These are phyloP conservation scores for Volutella citrinella DNA, from an alignment of 2,329 filamentous ascomycete genomes.

Conservation along the genomic window DNA sequence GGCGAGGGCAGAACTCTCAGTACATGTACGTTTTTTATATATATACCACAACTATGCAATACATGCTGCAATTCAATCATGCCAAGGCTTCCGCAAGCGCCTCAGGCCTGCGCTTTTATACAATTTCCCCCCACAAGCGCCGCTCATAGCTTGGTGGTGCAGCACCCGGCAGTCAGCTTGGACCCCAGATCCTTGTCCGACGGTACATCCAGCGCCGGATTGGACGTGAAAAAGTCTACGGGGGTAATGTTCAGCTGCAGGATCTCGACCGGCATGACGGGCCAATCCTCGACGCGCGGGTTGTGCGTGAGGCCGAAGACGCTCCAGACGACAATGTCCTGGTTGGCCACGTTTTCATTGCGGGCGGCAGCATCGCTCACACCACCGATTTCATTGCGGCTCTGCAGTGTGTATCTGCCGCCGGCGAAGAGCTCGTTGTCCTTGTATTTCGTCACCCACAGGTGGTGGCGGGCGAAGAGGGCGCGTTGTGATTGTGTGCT, in stretches of 20 bases:
- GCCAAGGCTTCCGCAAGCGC: too few relatives aligned
- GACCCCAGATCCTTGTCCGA: slow-evolving; percentile 4
- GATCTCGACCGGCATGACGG: slow-evolving; percentile 63
- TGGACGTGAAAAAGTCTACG: slow-evolving; percentile 47
- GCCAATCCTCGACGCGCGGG: slow-evolving; percentile 64
- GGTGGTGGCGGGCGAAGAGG: slow-evolving; percentile 40
- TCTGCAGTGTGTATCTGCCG: slow-evolving; percentile 43
- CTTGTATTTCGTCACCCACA: slow-evolving; percentile 46
- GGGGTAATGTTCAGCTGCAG: slow-evolving; percentile 45
- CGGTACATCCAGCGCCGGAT: slow-evolving; percentile 45
- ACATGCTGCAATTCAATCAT: too few relatives aligned
- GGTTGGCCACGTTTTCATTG: slow-evolving; percentile 46
- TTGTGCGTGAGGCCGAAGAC: slow-evolving; percentile 63
- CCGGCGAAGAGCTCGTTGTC: slow-evolving; percentile 45
- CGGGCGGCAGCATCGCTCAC: slow-evolving; percentile 37
- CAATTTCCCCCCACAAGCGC: too few relatives aligned
- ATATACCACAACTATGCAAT: too few relatives aligned
- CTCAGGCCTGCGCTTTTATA: too few relatives aligned
- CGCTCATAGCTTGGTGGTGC: too few relatives aligned
- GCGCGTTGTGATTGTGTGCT: slow-evolving; percentile 39
- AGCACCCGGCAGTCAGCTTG: slow-evolving; percentile 4
- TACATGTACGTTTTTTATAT: too few relatives aligned
- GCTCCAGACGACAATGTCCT: slow-evolving; percentile 56
- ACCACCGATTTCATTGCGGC: slow-evolving; percentile 27
- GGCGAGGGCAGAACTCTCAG: too few relatives aligned